Evolutionary conservation across 2,329 filamentous ascomycete genomes (phyloP).

Genomic region (Apiospora sp.): DNA sequence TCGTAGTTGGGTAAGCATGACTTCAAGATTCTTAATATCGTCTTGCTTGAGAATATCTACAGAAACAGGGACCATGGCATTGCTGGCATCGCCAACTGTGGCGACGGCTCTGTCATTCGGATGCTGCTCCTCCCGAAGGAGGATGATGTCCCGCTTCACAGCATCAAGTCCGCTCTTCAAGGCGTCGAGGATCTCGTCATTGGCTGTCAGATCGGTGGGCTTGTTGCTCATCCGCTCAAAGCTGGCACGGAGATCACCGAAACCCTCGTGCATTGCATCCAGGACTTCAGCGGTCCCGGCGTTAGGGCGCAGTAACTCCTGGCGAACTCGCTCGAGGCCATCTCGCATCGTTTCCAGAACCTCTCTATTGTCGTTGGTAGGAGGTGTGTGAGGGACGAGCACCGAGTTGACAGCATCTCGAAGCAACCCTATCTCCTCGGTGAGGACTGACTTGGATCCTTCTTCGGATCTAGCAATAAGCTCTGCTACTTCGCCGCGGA

Average conservation of each 20-base stretch:
- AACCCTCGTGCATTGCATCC: constrained; percentile 87
- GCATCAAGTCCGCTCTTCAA: constrained; percentile 82
- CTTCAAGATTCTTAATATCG: constrained; percentile 86
- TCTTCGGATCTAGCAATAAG: constrained; percentile 60
- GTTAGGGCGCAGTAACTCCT: constrained; percentile 74
- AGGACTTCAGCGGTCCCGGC: constrained; percentile 86
- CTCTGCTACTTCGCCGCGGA: constrained; percentile 71
- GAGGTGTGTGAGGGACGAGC: constrained; percentile 64
- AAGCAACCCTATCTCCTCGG: constrained; percentile 82
- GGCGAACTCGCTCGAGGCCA: constrained; percentile 77
- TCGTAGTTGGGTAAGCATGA: constrained; percentile 81
- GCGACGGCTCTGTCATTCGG: constrained; percentile 41
- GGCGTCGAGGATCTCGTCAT: constrained; percentile 88
- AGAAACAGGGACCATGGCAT: constrained; percentile 51
- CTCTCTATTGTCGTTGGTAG: constrained; percentile 62
- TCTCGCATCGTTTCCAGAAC: constrained; percentile 74
- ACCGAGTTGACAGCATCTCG: constrained; percentile 78
- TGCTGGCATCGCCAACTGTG: constrained; percentile 54
- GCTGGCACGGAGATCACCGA: constrained; percentile 77
- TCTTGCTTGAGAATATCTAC: constrained; percentile 67
- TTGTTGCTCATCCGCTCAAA: constrained; percentile 82
- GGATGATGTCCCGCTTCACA: constrained; percentile 80
- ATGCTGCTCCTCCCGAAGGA: constrained; percentile 67
- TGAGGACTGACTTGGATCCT: constrained; percentile 72
- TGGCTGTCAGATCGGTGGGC: constrained; percentile 81